Base-by-base conservation (phyloP, 306 rosid genomes). In the Quercus robur region DNA sequence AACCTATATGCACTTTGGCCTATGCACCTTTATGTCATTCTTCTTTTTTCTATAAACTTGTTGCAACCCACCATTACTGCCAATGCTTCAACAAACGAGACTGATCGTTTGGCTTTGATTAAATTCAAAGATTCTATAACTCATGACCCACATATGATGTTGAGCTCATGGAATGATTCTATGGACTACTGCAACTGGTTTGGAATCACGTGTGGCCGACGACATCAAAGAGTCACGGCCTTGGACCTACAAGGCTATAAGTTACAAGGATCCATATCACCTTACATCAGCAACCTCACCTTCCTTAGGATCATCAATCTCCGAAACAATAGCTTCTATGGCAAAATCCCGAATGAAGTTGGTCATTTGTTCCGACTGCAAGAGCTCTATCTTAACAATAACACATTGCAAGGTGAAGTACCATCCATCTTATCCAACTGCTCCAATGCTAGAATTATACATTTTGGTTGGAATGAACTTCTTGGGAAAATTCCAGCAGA, bases 201-300 rank as follows among this genome's bases (percentile, higher is more conserved):
- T 35, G 44, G 52, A 46, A 46, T 46, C 77, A 0, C 61, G 44
- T 35, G 55, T 35, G 44, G 86, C 25, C 20, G 9, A 5, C 5
- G 54, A 14, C 86, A 83, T n/a, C 76, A 66, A 13, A 83, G 70
- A 62, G 76, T 78, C 4, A 75, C 44, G 2, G 56, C 13, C 56
- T 31, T 83, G 49, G 8, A 49, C 9, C 35, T 78, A 13, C 30
- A 17, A 74, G 64, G 56, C 4, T 14, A 0, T 13, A 55, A 19
- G 6, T 68, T 73, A 11, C 15, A 0, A 46, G 82, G 86, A 55
- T 25, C 61, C 21, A 30, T 70, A 33, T 78, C 86, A 18, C 86
- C 86, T 46, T 2, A 15, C 61, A 12, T 78, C 3, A 73, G 80
- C 2, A 78, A 78, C 56, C 73, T 83, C 44, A 35, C 69, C 28